Percentiles rank a stretch among this genome's conserved stretches.
Evolutionary conservation across 306 rosid genomes (phyloP).

Genomic region (Rosa lucieae): DNA sequence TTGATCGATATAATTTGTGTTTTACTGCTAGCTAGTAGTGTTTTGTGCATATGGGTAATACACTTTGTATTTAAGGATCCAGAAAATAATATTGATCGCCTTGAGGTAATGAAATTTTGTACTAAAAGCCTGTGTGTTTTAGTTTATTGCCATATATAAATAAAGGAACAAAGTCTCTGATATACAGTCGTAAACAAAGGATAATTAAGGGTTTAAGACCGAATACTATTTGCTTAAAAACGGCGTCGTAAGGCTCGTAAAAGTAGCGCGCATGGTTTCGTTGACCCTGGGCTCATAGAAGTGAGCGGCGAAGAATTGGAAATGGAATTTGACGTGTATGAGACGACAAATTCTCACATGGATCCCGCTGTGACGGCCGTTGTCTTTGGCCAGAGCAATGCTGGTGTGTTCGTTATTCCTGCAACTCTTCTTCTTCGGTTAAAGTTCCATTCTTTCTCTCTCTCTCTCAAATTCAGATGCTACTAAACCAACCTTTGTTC

Average conservation of each 20-base stretch:
- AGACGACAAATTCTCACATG: constrained; percentile 67
- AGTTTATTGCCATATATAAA: not conserved
- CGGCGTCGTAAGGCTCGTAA: not conserved
- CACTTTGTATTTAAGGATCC: not conserved
- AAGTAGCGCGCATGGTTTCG: not conserved
- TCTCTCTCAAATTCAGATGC: not conserved
- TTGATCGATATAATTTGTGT: not conserved
- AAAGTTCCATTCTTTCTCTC: constrained; percentile 42
- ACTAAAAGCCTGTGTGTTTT: not conserved
- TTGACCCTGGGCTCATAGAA: not conserved
- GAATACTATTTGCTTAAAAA: not conserved
- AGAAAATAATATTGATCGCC: not conserved
- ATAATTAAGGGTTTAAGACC: not conserved
- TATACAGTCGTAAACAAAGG: not conserved
- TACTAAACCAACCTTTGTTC: constrained; percentile 21
- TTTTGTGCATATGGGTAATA: not conserved
- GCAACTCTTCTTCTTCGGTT: constrained; percentile 61
- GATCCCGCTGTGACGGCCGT: constrained; percentile 30
- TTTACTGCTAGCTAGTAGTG: not conserved
- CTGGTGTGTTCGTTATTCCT: constrained; percentile 58
- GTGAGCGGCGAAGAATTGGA: not conserved
- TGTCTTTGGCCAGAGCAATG: constrained; percentile 28
- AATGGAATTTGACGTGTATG: constrained; percentile 11
- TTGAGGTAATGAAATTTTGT: not conserved
- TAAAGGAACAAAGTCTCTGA: not conserved